phyloP scores from a whole-genome alignment of 352 stramenopile species.

The Phytophthora podocarpi region DNA sequence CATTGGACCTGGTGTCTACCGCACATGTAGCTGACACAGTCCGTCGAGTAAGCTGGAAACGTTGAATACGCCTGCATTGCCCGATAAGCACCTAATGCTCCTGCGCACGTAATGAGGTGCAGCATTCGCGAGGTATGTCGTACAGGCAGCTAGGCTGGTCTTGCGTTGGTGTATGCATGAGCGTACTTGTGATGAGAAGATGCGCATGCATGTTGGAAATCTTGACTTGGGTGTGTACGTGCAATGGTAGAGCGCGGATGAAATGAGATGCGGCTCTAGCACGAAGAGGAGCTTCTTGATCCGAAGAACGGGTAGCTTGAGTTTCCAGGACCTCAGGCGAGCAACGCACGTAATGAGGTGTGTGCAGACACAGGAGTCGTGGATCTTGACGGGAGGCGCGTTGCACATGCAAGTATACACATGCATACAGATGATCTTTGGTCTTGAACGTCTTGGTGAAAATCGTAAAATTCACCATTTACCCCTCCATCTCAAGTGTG shows the following conservation, averaged over 20 bases:
- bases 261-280: slow-evolving; percentile 21
- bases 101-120: slow-evolving; percentile 32
- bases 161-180: not conserved
- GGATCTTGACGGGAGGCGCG: slow-evolving; percentile 8
- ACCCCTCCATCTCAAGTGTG: slow-evolving; percentile 2
- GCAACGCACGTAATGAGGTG: slow-evolving; percentile 26
- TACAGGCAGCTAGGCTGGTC: not conserved
- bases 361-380: not conserved
- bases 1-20: not conserved
- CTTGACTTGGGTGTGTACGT: slow-evolving; percentile 14
- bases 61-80: not conserved
- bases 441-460: slow-evolving; percentile 12
- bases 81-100: not conserved
- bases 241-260: slow-evolving; percentile 5
- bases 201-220: not conserved
- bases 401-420: slow-evolving; percentile 1
- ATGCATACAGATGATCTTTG: slow-evolving; percentile 10
- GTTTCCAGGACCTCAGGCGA: not conserved
- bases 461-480: slow-evolving; percentile 11
- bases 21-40: slow-evolving; percentile 11
- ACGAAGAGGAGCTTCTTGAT: not conserved
- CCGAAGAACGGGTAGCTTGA: not conserved
- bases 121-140: not conserved
- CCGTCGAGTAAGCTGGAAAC: not conserved
- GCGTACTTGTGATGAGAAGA: slow-evolving; percentile 10